Conservation (phyloP, 257 asterid species). For the Solanum piurae region DNA sequence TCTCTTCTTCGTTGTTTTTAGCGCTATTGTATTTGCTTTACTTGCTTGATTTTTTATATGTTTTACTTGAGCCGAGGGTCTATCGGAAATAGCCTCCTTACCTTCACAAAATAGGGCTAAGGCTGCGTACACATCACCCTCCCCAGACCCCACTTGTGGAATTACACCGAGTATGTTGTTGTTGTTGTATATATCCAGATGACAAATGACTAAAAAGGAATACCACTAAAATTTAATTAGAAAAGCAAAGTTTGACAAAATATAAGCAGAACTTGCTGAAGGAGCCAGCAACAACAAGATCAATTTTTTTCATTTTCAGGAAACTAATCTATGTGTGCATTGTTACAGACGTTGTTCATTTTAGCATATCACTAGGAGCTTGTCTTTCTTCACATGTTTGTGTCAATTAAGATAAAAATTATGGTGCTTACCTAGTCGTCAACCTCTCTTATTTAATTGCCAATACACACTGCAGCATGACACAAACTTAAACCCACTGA, state of each 20-base stretch:
- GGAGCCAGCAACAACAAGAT: neutral
- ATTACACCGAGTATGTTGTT: neutral
- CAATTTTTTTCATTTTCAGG: neutral
- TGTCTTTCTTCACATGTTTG: neutral
- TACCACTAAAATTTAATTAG: neutral
- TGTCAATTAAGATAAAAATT: neutral
- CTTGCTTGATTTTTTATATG: neutral
- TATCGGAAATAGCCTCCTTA: neutral
- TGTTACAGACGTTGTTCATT: neutral
- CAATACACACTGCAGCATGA: neutral
- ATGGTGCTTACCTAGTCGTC: neutral
- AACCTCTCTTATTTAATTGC: neutral
- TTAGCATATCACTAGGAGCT: neutral
- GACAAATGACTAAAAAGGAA: neutral
- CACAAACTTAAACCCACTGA: neutral
- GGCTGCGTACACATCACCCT: neutral
- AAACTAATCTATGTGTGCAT: neutral
- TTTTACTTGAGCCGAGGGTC: neutral
- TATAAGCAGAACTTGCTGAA: neutral
- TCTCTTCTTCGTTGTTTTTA: neutral
- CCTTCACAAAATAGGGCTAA: neutral
- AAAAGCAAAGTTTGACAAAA: neutral
- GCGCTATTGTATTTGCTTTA: neutral
- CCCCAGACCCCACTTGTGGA: neutral
- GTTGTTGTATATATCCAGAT: neutral